Conservation (phyloP, 768 basidiomycete genomes). For the Calvatia gigantea region DNA sequence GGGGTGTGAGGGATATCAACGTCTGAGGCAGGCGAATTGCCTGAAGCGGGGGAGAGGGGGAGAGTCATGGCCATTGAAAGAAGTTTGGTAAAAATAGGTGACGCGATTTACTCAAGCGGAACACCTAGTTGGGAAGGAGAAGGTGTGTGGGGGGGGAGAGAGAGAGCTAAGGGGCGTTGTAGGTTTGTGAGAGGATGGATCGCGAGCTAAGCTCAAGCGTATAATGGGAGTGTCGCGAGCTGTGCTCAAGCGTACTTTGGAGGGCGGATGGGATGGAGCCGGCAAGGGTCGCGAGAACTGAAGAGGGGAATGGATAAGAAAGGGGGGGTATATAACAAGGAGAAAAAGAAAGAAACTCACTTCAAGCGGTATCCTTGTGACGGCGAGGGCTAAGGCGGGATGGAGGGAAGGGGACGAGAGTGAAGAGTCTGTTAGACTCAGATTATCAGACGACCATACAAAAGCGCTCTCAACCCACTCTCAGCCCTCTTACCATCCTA, state of each 20-base stretch:
- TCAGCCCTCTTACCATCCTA: neutral
- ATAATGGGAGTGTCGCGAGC: constrained; percentile 41
- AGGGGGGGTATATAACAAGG: constrained; percentile 15
- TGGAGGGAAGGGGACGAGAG: constrained; percentile 21
- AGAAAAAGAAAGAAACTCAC: constrained; percentile 22
- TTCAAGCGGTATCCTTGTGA: constrained; percentile 48
- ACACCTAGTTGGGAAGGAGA: constrained; percentile 26
- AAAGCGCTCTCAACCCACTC: constrained; percentile 8
- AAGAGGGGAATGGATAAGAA: constrained; percentile 18
- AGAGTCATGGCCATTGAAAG: constrained; percentile 8
- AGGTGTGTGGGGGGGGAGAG: constrained; percentile 15
- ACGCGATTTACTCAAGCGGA: constrained; percentile 47
- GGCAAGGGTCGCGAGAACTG: constrained; percentile 95
- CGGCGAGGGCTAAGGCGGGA: constrained; percentile 38
- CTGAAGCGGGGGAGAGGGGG: constrained; percentile 8
- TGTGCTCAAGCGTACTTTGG: constrained; percentile 59
- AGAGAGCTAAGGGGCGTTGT: constrained; percentile 12
- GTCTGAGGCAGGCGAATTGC: constrained; percentile 21
- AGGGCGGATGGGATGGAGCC: constrained; percentile 57
- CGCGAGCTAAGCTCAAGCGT: constrained; percentile 78
- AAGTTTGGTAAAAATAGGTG: constrained; percentile 17
- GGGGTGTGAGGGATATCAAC: constrained; percentile 46
- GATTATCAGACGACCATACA: constrained; percentile 15
- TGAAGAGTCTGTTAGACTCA: constrained; percentile 7
- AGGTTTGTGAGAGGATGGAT: constrained; percentile 18